Evolutionary conservation across 495 filamentous ascomycete species (phyloP).

Genomic region (Xylaria castorea): DNA sequence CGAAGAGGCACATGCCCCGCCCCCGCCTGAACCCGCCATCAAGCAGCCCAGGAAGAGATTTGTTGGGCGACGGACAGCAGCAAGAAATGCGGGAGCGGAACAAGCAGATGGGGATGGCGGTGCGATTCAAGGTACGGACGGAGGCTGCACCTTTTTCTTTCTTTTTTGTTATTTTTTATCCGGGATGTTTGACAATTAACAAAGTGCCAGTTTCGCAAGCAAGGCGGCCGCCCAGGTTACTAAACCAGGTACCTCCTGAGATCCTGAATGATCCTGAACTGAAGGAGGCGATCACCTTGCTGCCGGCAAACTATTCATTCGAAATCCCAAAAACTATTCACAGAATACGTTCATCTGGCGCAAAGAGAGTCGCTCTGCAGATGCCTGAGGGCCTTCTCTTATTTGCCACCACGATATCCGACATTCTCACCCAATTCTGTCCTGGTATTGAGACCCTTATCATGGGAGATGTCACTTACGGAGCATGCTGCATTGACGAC

Average conservation of each 20-base stretch:
- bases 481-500: conserved; percentile 98
- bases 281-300: conserved; percentile 82
- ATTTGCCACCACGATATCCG: conserved; percentile 96
- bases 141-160: not conserved
- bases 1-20: conserved; percentile 51
- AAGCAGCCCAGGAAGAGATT: conserved; percentile 80
- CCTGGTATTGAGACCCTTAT: conserved; percentile 89
- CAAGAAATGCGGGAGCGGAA: conserved; percentile 53
- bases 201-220: conserved; percentile 58
- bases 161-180: not conserved
- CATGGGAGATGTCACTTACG: conserved; percentile 99
- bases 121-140: conserved; percentile 63
- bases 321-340: conserved; percentile 99
- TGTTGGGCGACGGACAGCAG: conserved; percentile 68
- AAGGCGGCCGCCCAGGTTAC: conserved; percentile 70
- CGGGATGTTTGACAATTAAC: not conserved
- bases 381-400: conserved; percentile 96
- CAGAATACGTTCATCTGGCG: conserved; percentile 77
- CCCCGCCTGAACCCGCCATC: conserved; percentile 37
- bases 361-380: conserved; percentile 86
- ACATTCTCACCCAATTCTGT: conserved; percentile 95
- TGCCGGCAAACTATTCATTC: conserved; percentile 95
- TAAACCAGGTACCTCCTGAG: conserved; percentile 88
- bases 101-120: conserved; percentile 67
- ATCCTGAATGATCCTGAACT: conserved; percentile 89